Percentiles rank a stretch among this genome's conserved stretches.
Conservation (phyloP, 805 yeast species). For the Zygoascus tannicola region DNA sequence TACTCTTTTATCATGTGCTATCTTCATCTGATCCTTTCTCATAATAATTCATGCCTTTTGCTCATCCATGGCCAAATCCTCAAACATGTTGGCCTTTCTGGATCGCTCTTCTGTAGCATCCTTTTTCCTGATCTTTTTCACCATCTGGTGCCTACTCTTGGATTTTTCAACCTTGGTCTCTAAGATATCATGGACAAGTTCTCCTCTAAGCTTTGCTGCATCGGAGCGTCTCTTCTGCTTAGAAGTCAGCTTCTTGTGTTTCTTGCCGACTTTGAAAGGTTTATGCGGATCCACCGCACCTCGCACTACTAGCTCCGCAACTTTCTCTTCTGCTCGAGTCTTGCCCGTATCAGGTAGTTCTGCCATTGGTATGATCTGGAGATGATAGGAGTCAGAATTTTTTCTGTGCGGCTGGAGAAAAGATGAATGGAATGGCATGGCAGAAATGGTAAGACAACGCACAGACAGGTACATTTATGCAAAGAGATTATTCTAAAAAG, state of each 20-base stretch:
- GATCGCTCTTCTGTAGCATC: conserved; percentile 2
- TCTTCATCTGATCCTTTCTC: too few relatives aligned
- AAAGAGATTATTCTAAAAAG: not conserved
- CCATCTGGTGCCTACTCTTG: conserved; percentile 18
- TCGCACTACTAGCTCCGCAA: conserved; percentile 21
- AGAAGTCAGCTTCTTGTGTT: conserved; percentile 12
- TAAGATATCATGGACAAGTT: conserved; percentile 20
- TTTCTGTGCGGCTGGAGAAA: not conserved
- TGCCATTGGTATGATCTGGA: conserved; percentile 7
- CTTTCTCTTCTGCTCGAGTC: conserved; percentile 19
- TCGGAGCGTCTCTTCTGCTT: conserved; percentile 16
- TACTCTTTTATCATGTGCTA: too few relatives aligned
- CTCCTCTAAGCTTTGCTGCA: conserved; percentile 15
- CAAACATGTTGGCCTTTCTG: not conserved
- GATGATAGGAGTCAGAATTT: conserved; percentile 2
- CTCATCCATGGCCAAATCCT: not conserved
- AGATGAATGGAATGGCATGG: too few relatives aligned
- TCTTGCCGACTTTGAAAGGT: conserved; percentile 5
- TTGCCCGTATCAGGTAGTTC: conserved; percentile 13
- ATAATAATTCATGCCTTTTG: too few relatives aligned
- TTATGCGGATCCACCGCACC: conserved; percentile 3
- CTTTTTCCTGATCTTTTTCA: conserved; percentile 17
- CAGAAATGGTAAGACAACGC: too few relatives aligned
- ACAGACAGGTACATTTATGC: too few relatives aligned
- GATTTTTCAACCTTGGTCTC: conserved; percentile 23